A percentile compares a stretch with the other conserved stretches of the same genome.
Evolutionary conservation across 225 moss, liverwort and hornwort genomes (phyloP).

Genomic region (Ulota crispa): DNA sequence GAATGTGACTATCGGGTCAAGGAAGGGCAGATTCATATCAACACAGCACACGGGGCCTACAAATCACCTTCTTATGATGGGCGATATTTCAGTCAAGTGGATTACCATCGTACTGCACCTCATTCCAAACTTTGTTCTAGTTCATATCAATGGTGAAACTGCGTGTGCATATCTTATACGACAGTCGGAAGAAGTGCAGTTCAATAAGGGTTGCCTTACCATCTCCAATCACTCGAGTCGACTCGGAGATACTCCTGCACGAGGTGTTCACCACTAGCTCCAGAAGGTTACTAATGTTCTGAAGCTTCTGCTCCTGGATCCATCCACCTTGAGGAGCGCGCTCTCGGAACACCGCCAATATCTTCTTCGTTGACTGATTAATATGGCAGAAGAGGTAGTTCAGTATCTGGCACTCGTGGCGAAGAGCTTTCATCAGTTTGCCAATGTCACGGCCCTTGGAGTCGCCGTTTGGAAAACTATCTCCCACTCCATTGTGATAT

Average conservation of each 20-base stretch:
- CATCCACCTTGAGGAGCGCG: constrained; percentile 37
- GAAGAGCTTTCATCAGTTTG: background rate
- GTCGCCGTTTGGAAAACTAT: fast-evolving
- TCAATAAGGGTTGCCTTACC: background rate
- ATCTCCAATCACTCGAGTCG: background rate
- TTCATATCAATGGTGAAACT: too few species aligned
- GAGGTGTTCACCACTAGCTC: constrained; percentile 26
- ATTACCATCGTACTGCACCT: too few species aligned
- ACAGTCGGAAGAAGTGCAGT: too few species aligned
- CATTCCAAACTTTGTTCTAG: too few species aligned
- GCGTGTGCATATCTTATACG: too few species aligned
- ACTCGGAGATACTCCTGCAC: background rate
- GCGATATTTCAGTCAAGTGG: too few species aligned
- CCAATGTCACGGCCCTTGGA: background rate
- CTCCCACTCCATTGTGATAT: background rate
- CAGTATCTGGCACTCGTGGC: background rate
- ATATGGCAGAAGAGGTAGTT: constrained; percentile 19
- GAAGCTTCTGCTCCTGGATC: constrained; percentile 58
- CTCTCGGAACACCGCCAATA: constrained; percentile 47
- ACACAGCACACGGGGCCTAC: too few species aligned
- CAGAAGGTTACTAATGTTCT: constrained; percentile 39
- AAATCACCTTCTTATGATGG: too few species aligned
- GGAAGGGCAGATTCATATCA: too few species aligned
- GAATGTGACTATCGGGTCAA: too few species aligned
- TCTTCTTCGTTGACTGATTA: constrained; percentile 24